Percentiles rank a stretch among this genome's conserved stretches.
Conservation (phyloP, 805 yeast species). For the Myxozyma neotropica region DNA sequence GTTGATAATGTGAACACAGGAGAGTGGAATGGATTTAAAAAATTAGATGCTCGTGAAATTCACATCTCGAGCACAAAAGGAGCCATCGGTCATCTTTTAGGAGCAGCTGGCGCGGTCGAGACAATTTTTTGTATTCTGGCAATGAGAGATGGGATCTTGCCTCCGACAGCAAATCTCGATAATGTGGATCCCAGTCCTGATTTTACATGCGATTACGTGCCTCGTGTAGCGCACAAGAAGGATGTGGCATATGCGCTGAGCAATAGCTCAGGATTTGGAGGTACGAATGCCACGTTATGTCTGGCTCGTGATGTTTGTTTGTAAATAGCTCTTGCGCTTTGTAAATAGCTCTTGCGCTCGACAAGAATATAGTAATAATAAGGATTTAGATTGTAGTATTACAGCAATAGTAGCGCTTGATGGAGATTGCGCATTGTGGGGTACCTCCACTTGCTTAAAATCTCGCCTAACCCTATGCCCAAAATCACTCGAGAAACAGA, state of each 20-base stretch:
- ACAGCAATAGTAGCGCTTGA: too few relatives aligned
- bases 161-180: constrained; percentile 79
- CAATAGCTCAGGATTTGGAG: constrained; percentile 97
- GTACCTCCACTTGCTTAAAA: too few relatives aligned
- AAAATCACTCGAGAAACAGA: too few relatives aligned
- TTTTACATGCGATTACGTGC: constrained; percentile 61
- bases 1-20: constrained; percentile 45
- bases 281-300: constrained; percentile 80
- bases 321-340: constrained; percentile 9
- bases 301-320: constrained; percentile 45
- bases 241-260: constrained; percentile 64
- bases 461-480: too few relatives aligned
- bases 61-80: constrained; percentile 83
- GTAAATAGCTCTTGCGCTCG: too few relatives aligned
- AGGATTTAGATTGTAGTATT: too few relatives aligned
- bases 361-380: too few relatives aligned
- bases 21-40: constrained; percentile 16
- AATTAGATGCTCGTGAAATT: constrained; percentile 27
- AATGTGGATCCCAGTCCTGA: constrained; percentile 52
- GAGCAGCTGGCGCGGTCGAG: constrained; percentile 96
- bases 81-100: constrained; percentile 88
- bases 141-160: constrained; percentile 57
- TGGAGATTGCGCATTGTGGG: too few relatives aligned
- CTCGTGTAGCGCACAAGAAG: constrained; percentile 48
- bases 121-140: constrained; percentile 77